Percentiles rank a stretch among this genome's conserved stretches.
phyloP scores from a whole-genome alignment of 805 yeast species.

The Spathaspora arborariae region DNA sequence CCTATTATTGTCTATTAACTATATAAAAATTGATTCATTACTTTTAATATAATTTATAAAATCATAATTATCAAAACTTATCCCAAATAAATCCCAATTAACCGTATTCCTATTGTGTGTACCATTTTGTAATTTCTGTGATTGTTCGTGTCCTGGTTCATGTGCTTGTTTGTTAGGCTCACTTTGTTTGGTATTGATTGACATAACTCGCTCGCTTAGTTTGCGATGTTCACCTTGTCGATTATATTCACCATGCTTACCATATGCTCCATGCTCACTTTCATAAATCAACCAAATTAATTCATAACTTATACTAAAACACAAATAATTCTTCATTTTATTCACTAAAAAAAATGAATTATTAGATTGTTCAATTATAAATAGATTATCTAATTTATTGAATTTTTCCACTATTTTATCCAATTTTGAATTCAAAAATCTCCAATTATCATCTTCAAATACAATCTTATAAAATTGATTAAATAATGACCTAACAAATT shows the following conservation, averaged over 20 bases:
- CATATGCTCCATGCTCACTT: constrained; percentile 11
- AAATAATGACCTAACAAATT: constrained; percentile 20
- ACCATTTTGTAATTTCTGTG: constrained; percentile 3
- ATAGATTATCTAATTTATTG: constrained; percentile 13
- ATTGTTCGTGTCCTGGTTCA: neutral
- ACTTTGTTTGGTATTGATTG: no score
- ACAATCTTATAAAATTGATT: constrained; percentile 17
- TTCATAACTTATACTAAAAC: constrained; percentile 35
- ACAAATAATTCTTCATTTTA: constrained; percentile 31
- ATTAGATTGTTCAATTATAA: constrained; percentile 5
- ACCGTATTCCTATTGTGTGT: neutral
- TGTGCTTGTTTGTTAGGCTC: no score
- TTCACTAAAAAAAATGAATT: constrained; percentile 27
- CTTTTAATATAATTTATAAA: constrained; percentile 15
- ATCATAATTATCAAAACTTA: constrained; percentile 14
- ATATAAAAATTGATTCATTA: constrained; percentile 19
- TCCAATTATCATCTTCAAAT: constrained; percentile 18
- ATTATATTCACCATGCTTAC: no score
- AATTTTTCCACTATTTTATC: constrained; percentile 22
- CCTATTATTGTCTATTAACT: neutral
- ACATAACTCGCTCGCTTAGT: neutral
- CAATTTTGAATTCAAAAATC: constrained; percentile 18
- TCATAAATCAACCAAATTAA: constrained; percentile 36
- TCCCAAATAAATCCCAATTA: constrained; percentile 30
- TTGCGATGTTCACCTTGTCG: constrained; percentile 1